Conservation (phyloP, 2,329 filamentous ascomycete species). For the Paraconiothyrium sp. region DNA sequence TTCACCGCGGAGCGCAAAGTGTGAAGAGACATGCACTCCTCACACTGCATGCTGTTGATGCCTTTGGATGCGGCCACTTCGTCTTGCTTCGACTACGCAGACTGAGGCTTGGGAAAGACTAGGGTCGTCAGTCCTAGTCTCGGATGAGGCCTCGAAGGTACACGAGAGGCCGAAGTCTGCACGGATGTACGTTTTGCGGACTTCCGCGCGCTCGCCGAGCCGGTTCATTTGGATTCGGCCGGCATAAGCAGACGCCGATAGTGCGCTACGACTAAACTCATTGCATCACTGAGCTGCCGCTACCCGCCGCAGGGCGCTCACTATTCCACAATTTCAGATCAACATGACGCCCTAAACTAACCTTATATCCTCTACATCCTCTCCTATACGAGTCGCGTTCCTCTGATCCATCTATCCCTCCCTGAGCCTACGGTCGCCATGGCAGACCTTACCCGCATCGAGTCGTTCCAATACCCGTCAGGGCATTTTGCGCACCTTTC, state of each 20-base stretch:
- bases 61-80: no score
- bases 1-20: background rate
- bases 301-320: slow-evolving; percentile 34
- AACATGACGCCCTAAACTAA: slow-evolving; percentile 34
- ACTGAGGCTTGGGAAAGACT: no score
- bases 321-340: slow-evolving; percentile 18
- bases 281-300: slow-evolving; percentile 35
- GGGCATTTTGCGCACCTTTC: slow-evolving; percentile 86
- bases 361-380: slow-evolving; percentile 17
- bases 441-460: slow-evolving; percentile 48
- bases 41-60: no score
- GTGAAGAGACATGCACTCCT: no score
- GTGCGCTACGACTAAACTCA: slow-evolving; percentile 8
- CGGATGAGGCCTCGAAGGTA: no score
- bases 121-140: no score
- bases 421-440: slow-evolving; percentile 26
- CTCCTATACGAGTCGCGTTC: slow-evolving; percentile 1
- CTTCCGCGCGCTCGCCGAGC: slow-evolving; percentile 1
- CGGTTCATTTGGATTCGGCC: background rate
- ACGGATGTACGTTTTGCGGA: slow-evolving; percentile 5
- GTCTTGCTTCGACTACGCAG: no score
- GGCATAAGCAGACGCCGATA: slow-evolving; percentile 5
- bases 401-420: slow-evolving; percentile 10
- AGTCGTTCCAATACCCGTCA: slow-evolving; percentile 69
- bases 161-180: background rate